Base-by-base conservation (phyloP, 2,329 filamentous ascomycete species). In the Phialemonium atrogriseum region DNA sequence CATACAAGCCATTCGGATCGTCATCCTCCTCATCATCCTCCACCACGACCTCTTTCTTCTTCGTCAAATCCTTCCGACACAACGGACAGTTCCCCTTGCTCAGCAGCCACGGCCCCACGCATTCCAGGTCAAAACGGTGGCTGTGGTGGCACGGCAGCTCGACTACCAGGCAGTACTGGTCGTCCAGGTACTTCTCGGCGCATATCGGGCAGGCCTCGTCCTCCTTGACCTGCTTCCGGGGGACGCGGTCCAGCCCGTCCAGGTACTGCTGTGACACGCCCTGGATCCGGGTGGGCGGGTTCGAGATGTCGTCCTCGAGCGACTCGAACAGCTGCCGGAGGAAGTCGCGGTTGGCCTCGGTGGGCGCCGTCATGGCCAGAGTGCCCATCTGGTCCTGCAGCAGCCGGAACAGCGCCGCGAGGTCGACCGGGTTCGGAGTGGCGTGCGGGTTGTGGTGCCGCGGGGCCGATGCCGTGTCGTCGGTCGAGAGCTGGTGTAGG, bases 121-220 rank as follows among this genome's bases (percentile, higher is more conserved):
- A 81, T 56, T 81, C 77, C n/a, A 80, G 54, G 45, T 81, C 77
- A 48, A 77, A 80, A 30, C 56, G 57, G 51, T 81, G 77, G 24
- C 52, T 58, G 19, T 60, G 62, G 44, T 74, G 61, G 49, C 77
- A 81, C 24, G 75, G 75, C 46, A 81, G 60, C 59, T 76, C 66
- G 17, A 80, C 77, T 10, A 80, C 74, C 2, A 81, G 59, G 34
- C 68, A 71, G 48, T 73, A 78, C 44, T 61, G 56, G 46, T 81
- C 77, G 44, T 80, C 73, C 27, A 77, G 58, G 46, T 73, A 78
- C 18, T 53, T 56, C 44, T 79, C 70, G 36, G 71, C 73, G 55
- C 76, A 80, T 50, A 80, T 80, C 24, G 75, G 70, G 41, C 76
- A 80, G 35, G 60, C 51, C 31, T 70, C 71, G 26, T 76, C 71